Percentiles rank a stretch among this genome's conserved stretches.
Conservation (phyloP, 2,329 filamentous ascomycete species). For the Aureobasidium sp. region DNA sequence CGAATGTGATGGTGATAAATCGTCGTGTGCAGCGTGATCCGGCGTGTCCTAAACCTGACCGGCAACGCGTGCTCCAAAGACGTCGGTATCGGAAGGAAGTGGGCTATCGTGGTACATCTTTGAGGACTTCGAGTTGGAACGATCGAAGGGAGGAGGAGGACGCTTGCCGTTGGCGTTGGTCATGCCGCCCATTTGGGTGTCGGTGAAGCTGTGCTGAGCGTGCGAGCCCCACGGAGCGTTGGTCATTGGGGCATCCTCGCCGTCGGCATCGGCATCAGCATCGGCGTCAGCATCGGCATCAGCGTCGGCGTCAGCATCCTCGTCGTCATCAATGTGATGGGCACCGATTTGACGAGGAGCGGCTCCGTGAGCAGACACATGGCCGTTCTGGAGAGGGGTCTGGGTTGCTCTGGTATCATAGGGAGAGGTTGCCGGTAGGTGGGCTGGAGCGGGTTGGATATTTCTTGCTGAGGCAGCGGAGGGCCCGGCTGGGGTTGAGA, state of each 20-base stretch:
- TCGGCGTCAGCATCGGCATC: slow-evolving; percentile 13
- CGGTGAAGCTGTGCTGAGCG: slow-evolving; percentile 4
- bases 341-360: background rate
- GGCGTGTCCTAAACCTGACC: slow-evolving; percentile 2
- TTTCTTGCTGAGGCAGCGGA: background rate
- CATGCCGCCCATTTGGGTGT: slow-evolving; percentile 3
- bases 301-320: slow-evolving; percentile 3
- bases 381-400: background rate
- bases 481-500: background rate
- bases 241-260: background rate
- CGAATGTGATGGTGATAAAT: background rate
- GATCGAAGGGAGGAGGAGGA: slow-evolving; percentile 1
- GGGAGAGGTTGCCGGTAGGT: background rate
- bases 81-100: background rate
- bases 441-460: background rate
- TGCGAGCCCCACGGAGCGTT: background rate
- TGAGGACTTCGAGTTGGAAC: slow-evolving; percentile 1
- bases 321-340: background rate
- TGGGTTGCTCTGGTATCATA: background rate
- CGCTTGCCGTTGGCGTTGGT: slow-evolving; percentile 14
- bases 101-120: slow-evolving; percentile 12
- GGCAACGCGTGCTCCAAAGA: background rate
- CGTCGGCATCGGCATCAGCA: slow-evolving; percentile 10
- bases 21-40: slow-evolving; percentile 2
- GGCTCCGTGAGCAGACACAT: background rate